Base-by-base conservation (phyloP, 2,329 filamentous ascomycete genomes). In the Graphium sp. region DNA sequence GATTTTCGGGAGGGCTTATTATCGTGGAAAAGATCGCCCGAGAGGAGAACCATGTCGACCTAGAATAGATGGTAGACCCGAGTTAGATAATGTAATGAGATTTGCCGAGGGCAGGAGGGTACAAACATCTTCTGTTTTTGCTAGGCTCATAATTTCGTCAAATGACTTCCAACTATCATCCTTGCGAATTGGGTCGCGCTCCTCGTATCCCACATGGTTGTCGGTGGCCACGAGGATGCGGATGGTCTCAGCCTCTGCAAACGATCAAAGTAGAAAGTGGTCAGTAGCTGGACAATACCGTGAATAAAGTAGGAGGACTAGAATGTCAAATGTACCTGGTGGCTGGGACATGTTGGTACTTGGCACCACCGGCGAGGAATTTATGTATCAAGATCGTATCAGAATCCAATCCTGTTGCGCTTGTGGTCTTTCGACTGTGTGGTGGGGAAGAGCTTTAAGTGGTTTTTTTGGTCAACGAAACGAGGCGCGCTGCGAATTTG, bases 111-210 rank as follows among this genome's bases (percentile, higher is more conserved):
- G 14, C 8, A 6, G 18, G 16, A 11, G 15, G 5, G 7, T 14
- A 30, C 53, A 24, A 48, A 67, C 89, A 56, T 98, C 89, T 46
- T 77, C 66, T 19, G 75, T 72, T 44, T 77, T 81, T 13, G 87
- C 89, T 23, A 95, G 56, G 37, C 74, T 77, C 78, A 98, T 83
- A 35, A 94, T 73, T 52, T 98, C 89, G 48, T 98, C 79, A 55
- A 98, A 98, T 4, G 78, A 83, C 47, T 74, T 78, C 85, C 87
- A 95, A 53, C 84, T 94, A 50, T 98, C 89, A 48, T 95, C 82
- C 38, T 85, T 87, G n/a, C 89, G 82, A 35, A 89, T 80, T 2
- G 82, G 71, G 50, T 98, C 85, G 42, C 85, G 75, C 54, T 98
- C 89, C 46, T 83, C 81, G 53, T 84, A 95, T 29, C 89, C 89